Evolutionary conservation across 352 stramenopile genomes (phyloP).

Genomic region (Globisporangium echinulatum): DNA sequence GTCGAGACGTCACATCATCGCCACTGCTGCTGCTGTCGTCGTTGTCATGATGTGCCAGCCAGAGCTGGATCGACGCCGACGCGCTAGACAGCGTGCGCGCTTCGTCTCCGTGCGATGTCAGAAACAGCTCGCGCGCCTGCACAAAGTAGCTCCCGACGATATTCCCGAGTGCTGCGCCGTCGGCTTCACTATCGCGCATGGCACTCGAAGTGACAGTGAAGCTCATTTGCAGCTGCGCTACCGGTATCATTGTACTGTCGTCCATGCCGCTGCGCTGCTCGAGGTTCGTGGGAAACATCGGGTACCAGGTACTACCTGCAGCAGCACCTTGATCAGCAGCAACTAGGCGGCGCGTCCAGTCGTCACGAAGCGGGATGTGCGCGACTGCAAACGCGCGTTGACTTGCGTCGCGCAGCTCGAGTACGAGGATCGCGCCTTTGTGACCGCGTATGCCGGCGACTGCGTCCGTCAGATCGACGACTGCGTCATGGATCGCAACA

Average conservation of each 20-base stretch:
- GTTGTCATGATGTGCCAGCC: background rate
- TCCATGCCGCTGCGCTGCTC: too few species aligned
- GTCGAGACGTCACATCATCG: background rate
- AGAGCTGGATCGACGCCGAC: slow-evolving; percentile 12
- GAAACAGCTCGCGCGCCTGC: background rate
- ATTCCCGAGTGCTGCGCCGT: background rate
- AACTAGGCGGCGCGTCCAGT: slow-evolving; percentile 17
- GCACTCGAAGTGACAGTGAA: slow-evolving; percentile 4
- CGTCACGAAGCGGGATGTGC: slow-evolving; percentile 25
- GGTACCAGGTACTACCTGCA: background rate
- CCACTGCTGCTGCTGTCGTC: background rate
- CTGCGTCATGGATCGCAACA: slow-evolving; percentile 11
- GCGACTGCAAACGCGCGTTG: slow-evolving; percentile 15
- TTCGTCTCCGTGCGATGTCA: background rate
- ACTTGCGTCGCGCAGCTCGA: slow-evolving; percentile 17
- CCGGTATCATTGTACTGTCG: background rate
- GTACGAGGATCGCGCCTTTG: slow-evolving; percentile 12
- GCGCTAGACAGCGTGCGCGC: slow-evolving; percentile 1
- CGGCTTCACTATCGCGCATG: background rate
- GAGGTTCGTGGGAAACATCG: too few species aligned
- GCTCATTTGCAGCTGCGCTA: slow-evolving; percentile 7
- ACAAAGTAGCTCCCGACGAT: slow-evolving; percentile 5
- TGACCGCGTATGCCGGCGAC: slow-evolving; percentile 3
- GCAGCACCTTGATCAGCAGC: slow-evolving; percentile 8
- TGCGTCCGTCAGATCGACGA: slow-evolving; percentile 16